Evolutionary conservation across 495 filamentous ascomycete species (phyloP), one percentile per base, ranked within the genome.

Genomic region (Achaetomiella virescens): DNA sequence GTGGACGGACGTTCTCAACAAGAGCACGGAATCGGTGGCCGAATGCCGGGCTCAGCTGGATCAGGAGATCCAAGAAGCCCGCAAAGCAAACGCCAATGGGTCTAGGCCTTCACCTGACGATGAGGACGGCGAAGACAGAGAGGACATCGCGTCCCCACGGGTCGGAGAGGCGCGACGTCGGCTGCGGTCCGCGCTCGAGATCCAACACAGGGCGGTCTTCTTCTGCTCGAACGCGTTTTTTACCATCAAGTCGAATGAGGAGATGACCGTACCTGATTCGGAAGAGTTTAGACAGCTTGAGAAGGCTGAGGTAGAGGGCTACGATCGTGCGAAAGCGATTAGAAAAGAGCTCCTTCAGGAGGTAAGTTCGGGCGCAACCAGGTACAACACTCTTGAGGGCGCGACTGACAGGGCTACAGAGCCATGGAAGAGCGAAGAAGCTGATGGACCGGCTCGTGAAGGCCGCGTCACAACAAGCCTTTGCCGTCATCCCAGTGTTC

Each of bases 161-260:
- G 62, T 88, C 22, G 76, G 80, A 24, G 75, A 81, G n/a, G 78
- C 80, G 42, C 80, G 83, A 29, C 83, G 84, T 40, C 80, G 80
- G 40, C 76, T 97, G 2, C 80, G 89, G 17, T 69, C 71, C 36
- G 81, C 89, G 18, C 76, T 97, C 3, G 89, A 95, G 66, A 65
- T 95, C 37, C 81, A 91, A 58, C 92, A 97, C 62, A 81, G 84
- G 55, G 89, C 86, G 38, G 75, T 81, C 0, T 97, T 96, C 68
- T 96, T 95, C 66, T 82, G 84, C 17, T 90, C 83, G 25, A 96
- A 90, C 58, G 85, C 81, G 1, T 88, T 86, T 55, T 96, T 79
- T 64, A 87, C 95, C 64, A 84, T 93, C 45, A 96, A 93, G 62
- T 75, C 75, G 0, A 80, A 91, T 49, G 66, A 79, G 29, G 71